phyloP scores from a whole-genome alignment of 768 basidiomycete species.

The Pulveroboletus sp. region DNA sequence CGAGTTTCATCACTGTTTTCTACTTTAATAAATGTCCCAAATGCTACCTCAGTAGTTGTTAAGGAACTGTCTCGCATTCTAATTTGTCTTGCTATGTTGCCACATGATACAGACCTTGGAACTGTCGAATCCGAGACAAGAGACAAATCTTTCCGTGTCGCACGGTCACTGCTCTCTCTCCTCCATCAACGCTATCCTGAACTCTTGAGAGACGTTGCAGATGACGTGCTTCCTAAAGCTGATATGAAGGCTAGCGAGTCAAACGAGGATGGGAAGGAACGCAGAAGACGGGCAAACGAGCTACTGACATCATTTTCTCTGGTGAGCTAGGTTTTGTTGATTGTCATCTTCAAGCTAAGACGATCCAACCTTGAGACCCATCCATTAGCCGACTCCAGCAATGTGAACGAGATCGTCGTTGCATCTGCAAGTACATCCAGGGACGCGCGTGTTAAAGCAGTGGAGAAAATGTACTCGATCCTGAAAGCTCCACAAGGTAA shows the following conservation, averaged over 20 bases:
- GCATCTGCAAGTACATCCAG: conserved; percentile 61
- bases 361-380: conserved; percentile 16
- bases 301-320: conserved; percentile 56
- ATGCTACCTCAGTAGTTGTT: conserved; percentile 19
- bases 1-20: conserved; percentile 27
- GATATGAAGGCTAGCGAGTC: conserved; percentile 1
- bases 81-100: conserved; percentile 15
- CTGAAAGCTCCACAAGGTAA: conserved; percentile 19
- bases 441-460: conserved; percentile 53
- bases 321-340: conserved; percentile 30
- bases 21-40: conserved; percentile 26
- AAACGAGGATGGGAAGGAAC: conserved; percentile 27
- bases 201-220: conserved; percentile 40
- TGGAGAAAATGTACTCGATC: conserved; percentile 49
- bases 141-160: conserved; percentile 6
- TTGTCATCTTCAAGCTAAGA: not conserved
- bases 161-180: conserved; percentile 42
- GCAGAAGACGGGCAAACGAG: conserved; percentile 45
- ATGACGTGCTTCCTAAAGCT: conserved; percentile 32
- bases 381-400: conserved; percentile 20
- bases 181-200: conserved; percentile 64
- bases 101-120: not conserved
- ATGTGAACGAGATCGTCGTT: conserved; percentile 42
- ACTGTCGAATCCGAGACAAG: conserved; percentile 1
- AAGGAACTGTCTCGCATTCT: conserved; percentile 22